Evolutionary conservation across 345 rosid species (phyloP), one percentile per base, ranked within the genome.

Genomic region (Atalantia buxifolia): DNA sequence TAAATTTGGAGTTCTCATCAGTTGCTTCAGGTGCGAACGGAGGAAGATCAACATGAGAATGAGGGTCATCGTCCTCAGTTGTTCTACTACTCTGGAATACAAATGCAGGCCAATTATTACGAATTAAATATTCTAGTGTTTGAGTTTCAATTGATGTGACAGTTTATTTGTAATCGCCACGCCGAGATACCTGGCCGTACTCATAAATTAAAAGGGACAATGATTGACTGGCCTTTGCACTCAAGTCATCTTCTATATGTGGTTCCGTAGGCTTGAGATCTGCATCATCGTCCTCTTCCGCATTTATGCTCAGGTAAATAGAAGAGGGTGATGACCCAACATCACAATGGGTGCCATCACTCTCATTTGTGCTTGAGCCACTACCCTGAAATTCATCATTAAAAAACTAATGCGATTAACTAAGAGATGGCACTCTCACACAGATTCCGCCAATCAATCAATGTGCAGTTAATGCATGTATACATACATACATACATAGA

Each of bases 121-220:
- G n/a, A n/a, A n/a, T n/a, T n/a, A n/a, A n/a, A n/a, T n/a, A 0
- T 21, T 0, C 21, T 1, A 21, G 16, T 53, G 2, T 12, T 53
- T 14, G 4, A 13, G 16, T 4, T 0, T 53, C 0, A 13, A 53
- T 12, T 14, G 1, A 21, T 16, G 21, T 2, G 0, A 13, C 13
- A 16, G 7, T 55, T 55, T 13, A 16, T 53, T 14, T 53, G 19
- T 56, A 57, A 19, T 5, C 1, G 5, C 9, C 22, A 5, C 21
- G 3, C 3, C 6, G 1, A 22, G 18, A 33, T 33, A 33, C 36
- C 7, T 35, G 1, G 7, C n/a, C 0, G 6, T 0, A 19, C n/a
- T 22, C 10, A 2, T 21, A n/a, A 2, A 22, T 22, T 59, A 9
- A 59, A 59, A n/a, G 9, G 9, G 4, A 6, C 33, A 5, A 31